Percentiles rank a stretch among this genome's conserved stretches.
phyloP scores from a whole-genome alignment of 73 alveolate genomes.

The Urostyla sp. region DNA sequence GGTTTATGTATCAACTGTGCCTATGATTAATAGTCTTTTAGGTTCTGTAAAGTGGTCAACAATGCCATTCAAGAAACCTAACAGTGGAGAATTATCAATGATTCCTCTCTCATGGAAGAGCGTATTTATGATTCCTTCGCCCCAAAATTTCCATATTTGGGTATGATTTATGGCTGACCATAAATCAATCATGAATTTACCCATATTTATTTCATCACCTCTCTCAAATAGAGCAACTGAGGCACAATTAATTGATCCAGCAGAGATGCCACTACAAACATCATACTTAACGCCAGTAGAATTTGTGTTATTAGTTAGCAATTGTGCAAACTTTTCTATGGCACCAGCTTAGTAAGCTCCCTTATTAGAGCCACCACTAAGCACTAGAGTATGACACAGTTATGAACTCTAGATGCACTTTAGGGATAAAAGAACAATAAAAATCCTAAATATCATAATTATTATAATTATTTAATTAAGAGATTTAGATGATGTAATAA shows the following conservation, averaged over 20 bases:
- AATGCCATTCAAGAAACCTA: too few species aligned
- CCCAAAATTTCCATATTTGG: conserved; percentile 48
- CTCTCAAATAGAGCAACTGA: conserved; percentile 48
- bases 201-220: conserved; percentile 70
- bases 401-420: too few species aligned
- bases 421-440: too few species aligned
- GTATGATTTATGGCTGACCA: conserved; percentile 52
- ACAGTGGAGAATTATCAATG: too few species aligned
- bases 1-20: too few species aligned
- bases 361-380: conserved; percentile 74
- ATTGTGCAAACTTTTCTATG: conserved; percentile 40
- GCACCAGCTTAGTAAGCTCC: conserved; percentile 83
- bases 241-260: conserved; percentile 74
- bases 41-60: too few species aligned
- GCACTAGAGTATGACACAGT: conserved; percentile 64
- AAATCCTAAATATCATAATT: too few species aligned
- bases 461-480: too few species aligned
- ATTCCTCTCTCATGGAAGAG: too few species aligned
- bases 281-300: conserved; percentile 59
- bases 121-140: conserved; percentile 1
- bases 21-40: too few species aligned
- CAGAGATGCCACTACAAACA: conserved; percentile 77
- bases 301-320: conserved; percentile 40
- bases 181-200: conserved; percentile 23
- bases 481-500: too few species aligned